A percentile compares a stretch with the other conserved stretches of the same genome.
phyloP scores from a whole-genome alignment of 148 eudicot genomes.

The Fallopia convolvulus region DNA sequence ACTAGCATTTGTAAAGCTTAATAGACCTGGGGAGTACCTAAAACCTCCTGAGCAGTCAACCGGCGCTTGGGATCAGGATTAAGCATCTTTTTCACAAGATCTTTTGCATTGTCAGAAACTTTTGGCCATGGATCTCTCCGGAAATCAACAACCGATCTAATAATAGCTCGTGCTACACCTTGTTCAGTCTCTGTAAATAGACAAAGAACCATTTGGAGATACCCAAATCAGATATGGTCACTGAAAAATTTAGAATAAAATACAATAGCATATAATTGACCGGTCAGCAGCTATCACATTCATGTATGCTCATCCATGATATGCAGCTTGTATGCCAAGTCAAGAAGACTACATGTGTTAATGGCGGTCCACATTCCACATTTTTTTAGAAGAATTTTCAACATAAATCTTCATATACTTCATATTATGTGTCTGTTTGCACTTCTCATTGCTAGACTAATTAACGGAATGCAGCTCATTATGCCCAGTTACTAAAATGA shows the following conservation, averaged over 20 bases:
- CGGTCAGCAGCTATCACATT: not conserved
- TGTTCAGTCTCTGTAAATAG: slow-evolving; percentile 62
- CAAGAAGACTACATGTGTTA: not conserved
- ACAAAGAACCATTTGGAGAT: not conserved
- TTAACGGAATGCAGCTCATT: not conserved
- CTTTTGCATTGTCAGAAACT: slow-evolving; percentile 64
- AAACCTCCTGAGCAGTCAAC: slow-evolving; percentile 56
- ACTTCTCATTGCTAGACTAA: not conserved
- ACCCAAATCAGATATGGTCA: not conserved
- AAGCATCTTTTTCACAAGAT: slow-evolving; percentile 63
- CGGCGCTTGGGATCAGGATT: slow-evolving; percentile 50
- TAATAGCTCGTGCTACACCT: slow-evolving; percentile 66
- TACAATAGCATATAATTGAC: not conserved
- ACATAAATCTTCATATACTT: not conserved
- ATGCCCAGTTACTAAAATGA: not conserved
- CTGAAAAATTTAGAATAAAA: not conserved
- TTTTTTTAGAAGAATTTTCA: not conserved
- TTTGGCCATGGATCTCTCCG: slow-evolving; percentile 68
- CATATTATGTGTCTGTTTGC: too few relatives aligned
- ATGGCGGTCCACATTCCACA: not conserved
- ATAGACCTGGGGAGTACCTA: slow-evolving; percentile 28
- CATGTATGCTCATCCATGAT: not conserved
- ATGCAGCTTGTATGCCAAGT: not conserved
- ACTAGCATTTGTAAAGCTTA: not conserved
- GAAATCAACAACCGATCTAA: slow-evolving; percentile 49